Evolutionary conservation across 306 rosid species (phyloP).

Genomic region (Trifolium pratense): DNA sequence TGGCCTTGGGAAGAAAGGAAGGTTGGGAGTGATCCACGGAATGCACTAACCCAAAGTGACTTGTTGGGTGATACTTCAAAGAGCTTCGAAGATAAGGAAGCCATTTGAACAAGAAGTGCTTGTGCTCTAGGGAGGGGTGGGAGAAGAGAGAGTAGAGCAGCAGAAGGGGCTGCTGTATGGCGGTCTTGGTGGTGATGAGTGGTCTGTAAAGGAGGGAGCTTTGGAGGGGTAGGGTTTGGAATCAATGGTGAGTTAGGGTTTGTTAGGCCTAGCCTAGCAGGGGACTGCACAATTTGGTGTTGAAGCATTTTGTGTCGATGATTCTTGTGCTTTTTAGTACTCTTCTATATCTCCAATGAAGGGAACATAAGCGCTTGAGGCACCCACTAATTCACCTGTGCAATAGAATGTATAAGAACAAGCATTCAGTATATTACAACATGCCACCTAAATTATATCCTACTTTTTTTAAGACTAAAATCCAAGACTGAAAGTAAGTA

Average conservation of each 20-base stretch:
- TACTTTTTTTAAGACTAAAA: neutral
- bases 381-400: neutral
- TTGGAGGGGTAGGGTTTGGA: slow-evolving; percentile 73
- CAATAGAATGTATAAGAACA: neutral
- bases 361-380: neutral
- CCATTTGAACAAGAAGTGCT: slow-evolving; percentile 86
- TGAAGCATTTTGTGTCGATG: slow-evolving; percentile 59
- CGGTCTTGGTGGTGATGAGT: slow-evolving; percentile 50
- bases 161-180: slow-evolving; percentile 38
- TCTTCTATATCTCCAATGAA: neutral
- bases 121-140: slow-evolving; percentile 92
- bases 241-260: slow-evolving; percentile 83
- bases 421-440: neutral
- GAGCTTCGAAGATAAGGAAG: slow-evolving; percentile 71
- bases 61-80: slow-evolving; percentile 81
- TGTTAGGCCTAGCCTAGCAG: slow-evolving; percentile 82
- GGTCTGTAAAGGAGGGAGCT: slow-evolving; percentile 63
- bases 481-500: neutral
- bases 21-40: slow-evolving; percentile 78
- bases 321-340: neutral
- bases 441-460: neutral
- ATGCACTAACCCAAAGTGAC: slow-evolving; percentile 71
- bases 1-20: slow-evolving; percentile 71
- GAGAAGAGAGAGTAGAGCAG: slow-evolving; percentile 78
- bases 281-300: slow-evolving; percentile 81